Evolutionary conservation across 164 flowering plant genomes (phyloP).

Genomic region (Nelumbo lutea): DNA sequence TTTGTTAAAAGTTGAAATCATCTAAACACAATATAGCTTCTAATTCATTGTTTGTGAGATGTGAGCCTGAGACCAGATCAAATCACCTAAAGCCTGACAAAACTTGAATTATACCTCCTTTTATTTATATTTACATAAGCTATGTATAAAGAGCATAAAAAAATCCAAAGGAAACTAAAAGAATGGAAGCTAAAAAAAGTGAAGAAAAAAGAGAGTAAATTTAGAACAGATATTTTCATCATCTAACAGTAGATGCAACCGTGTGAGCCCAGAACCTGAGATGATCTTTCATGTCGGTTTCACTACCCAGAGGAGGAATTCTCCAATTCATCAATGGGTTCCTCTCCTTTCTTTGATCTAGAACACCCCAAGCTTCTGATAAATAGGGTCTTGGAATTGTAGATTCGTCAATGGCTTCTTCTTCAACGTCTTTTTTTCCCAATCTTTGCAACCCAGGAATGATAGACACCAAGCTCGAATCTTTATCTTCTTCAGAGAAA

Average conservation of each 20-base stretch:
- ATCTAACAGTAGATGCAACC: conserved; percentile 68
- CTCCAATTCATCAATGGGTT: conserved; percentile 44
- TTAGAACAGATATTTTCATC: not conserved
- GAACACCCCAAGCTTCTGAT: conserved; percentile 67
- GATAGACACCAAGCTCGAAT: conserved; percentile 50
- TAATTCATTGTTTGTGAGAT: too few species aligned
- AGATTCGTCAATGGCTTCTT: conserved; percentile 7
- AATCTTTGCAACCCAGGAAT: conserved; percentile 71
- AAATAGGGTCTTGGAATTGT: conserved; percentile 59
- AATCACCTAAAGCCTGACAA: too few species aligned
- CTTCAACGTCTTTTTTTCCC: conserved; percentile 23
- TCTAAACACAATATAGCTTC: too few species aligned
- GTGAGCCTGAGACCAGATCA: too few species aligned
- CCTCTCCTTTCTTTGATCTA: conserved; percentile 18
- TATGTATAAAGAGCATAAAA: too few species aligned
- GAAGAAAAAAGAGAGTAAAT: too few species aligned
- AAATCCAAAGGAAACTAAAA: too few species aligned
- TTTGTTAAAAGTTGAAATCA: too few species aligned
- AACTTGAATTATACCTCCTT: too few species aligned
- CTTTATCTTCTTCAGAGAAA: conserved; percentile 58
- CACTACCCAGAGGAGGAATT: conserved; percentile 35
- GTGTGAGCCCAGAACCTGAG: conserved; percentile 74
- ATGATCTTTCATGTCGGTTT: conserved; percentile 51
- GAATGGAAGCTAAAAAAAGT: too few species aligned
- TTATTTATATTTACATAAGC: too few species aligned